Evolutionary conservation across 2,329 filamentous ascomycete genomes (phyloP).

Genomic region (Aureobasidium zeae): DNA sequence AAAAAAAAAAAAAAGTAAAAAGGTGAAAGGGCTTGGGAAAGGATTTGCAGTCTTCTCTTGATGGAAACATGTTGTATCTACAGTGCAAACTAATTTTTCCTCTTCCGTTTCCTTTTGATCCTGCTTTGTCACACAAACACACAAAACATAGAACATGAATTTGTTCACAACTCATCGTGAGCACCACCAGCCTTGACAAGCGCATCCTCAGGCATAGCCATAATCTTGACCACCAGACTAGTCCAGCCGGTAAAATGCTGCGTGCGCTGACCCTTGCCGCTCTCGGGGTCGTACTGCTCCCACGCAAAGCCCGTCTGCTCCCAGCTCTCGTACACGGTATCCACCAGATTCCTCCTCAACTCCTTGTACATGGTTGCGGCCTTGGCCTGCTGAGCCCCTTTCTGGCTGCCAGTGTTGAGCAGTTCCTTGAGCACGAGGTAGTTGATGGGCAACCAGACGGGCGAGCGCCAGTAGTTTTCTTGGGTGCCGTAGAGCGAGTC

Average conservation of each 20-base stretch:
- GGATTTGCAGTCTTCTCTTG: too few relatives aligned
- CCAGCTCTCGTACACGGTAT: constrained; percentile 84
- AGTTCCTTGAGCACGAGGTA: constrained; percentile 76
- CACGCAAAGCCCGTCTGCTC: constrained; percentile 88
- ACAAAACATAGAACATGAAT: too few relatives aligned
- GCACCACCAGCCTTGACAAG: constrained; percentile 16
- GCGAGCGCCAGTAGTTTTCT: constrained; percentile 96
- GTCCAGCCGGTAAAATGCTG: constrained; percentile 99
- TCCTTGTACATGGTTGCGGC: constrained; percentile 66
- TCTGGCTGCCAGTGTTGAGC: constrained; percentile 52
- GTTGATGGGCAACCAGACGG: constrained; percentile 95
- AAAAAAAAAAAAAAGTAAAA: too few relatives aligned
- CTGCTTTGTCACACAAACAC: too few relatives aligned
- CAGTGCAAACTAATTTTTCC: too few relatives aligned
- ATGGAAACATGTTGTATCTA: too few relatives aligned
- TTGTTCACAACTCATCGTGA: constrained; percentile 45
- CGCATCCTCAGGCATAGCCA: constrained; percentile 74
- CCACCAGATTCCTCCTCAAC: constrained; percentile 74
- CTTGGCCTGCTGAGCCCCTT: constrained; percentile 58
- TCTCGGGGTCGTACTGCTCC: constrained; percentile 97
- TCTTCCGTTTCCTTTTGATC: too few relatives aligned
- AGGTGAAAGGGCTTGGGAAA: too few relatives aligned
- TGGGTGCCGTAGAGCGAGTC: constrained; percentile 77
- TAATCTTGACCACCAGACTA: constrained; percentile 94
- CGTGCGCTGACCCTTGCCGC: constrained; percentile 83